A percentile compares a stretch with the other conserved stretches of the same genome.
phyloP scores from a whole-genome alignment of 2,329 filamentous ascomycete species.

The Alternaria ventricosa region DNA sequence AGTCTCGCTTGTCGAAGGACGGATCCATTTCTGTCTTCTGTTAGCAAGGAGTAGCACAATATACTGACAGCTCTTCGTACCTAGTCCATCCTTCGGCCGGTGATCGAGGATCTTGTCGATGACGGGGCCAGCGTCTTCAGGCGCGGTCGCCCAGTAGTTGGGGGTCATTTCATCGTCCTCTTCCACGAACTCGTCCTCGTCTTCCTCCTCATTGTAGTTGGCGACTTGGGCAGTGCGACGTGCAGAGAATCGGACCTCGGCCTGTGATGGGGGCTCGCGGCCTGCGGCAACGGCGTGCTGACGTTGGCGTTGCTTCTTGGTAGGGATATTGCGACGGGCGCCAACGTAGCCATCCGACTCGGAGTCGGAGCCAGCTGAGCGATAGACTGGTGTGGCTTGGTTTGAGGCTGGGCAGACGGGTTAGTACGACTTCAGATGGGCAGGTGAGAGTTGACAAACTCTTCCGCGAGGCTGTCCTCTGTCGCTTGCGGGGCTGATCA shows the following conservation, averaged over 20 bases:
- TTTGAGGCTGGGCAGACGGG: constrained; percentile 62
- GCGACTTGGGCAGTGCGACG: constrained; percentile 78
- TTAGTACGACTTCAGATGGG: constrained; percentile 39
- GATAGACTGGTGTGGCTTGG: constrained; percentile 56
- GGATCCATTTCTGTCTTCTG: constrained; percentile 42
- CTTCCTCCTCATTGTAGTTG: constrained; percentile 72
- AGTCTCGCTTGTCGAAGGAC: constrained; percentile 69
- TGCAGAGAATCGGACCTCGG: constrained; percentile 90
- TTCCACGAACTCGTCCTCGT: constrained; percentile 62
- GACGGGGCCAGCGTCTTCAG: constrained; percentile 80
- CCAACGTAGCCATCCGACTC: constrained; percentile 74
- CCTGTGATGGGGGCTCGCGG: constrained; percentile 66
- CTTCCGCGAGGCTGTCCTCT: constrained; percentile 68
- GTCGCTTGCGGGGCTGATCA: constrained; percentile 66
- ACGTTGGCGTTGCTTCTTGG: constrained; percentile 78
- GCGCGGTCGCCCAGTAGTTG: constrained; percentile 72
- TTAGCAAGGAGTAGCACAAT: constrained; percentile 23
- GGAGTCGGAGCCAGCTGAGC: constrained; percentile 68
- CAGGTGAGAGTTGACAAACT: constrained; percentile 56
- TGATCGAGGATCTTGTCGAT: constrained; percentile 93
- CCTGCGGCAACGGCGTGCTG: constrained; percentile 70
- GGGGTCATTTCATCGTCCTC: constrained; percentile 69
- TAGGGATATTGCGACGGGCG: constrained; percentile 68
- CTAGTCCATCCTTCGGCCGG: constrained; percentile 70
- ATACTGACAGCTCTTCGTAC: constrained; percentile 32